Base-by-base conservation (phyloP, 108 stramenopile genomes). In the Skeletonema tropicum region DNA sequence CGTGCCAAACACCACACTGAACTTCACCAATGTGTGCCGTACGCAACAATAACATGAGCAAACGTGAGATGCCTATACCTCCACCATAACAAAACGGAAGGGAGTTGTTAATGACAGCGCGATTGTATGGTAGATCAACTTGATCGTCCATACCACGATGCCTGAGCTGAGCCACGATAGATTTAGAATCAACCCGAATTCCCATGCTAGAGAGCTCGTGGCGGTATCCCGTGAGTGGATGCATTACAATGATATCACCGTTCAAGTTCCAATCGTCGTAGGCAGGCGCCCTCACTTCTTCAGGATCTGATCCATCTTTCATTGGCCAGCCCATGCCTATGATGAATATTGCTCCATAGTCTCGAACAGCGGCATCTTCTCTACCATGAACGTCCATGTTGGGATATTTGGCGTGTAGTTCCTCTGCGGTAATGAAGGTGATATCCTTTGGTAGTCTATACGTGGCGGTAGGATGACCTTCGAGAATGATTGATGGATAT, bases 281-380 rank as follows among this genome's bases (percentile, higher is more conserved):
- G 0, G 57, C 71, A n/a, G 87, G 85, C 6, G 77, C 48, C 11
- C 84, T 45, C 17, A 83, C 77, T 64, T 88, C 84, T 46, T 87
- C 82, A 8, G 83, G 59, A 15, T 70, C 57, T 7, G 74, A 68
- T 31, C 86, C 86, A 74, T 87, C 83, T 0, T 45, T 60, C 81
- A 85, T 83, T 3, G 86, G 78, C 84, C 87, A 85, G 23, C 87
- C 87, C 82, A 88, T 88, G 8, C 87, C 87, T 25, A 83, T 60
- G 17, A 88, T 83, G 55, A 88, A 88, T 0, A 88, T 63, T 11
- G 87, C 87, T 41, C 79, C 83, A 64, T 76, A 83, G 35, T 84
- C 67, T 11, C 59, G 70, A 11, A 85, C 80, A 2, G 75, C 82
- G 1, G 79, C 82, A 57, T 68, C 70, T 60, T 88, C 87, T 13